Conservation (phyloP, 768 basidiomycete species). For the Candolleomyces efflorescens region DNA sequence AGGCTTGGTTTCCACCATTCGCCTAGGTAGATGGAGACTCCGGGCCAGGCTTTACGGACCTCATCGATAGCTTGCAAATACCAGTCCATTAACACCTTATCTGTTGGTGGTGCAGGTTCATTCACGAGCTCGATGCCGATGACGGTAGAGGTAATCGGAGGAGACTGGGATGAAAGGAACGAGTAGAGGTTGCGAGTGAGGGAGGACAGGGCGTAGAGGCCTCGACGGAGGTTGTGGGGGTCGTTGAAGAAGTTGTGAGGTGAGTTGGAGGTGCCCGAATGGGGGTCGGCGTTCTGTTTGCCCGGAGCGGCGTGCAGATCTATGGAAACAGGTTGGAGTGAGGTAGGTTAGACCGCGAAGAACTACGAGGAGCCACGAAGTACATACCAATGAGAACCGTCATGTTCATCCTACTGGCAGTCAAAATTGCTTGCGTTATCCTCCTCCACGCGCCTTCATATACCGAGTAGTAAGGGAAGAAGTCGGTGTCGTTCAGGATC, state of each 20-base stretch:
- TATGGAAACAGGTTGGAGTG: conserved; percentile 18
- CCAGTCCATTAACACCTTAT: conserved; percentile 54
- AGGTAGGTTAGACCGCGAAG: not conserved
- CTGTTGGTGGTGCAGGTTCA: conserved; percentile 49
- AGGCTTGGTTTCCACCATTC: conserved; percentile 73
- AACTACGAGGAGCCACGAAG: not conserved
- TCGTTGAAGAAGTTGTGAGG: conserved; percentile 45
- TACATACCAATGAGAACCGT: conserved; percentile 67
- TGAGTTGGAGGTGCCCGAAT: conserved; percentile 55
- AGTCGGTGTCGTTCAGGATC: conserved; percentile 63
- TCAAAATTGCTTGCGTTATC: conserved; percentile 55
- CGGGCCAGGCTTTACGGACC: conserved; percentile 45
- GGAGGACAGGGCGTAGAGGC: conserved; percentile 42
- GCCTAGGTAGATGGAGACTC: conserved; percentile 66
- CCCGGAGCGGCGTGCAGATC: conserved; percentile 75
- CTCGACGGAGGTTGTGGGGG: conserved; percentile 39
- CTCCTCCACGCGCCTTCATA: conserved; percentile 67
- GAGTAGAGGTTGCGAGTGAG: conserved; percentile 29
- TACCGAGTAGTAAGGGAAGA: conserved; percentile 42
- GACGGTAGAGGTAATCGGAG: conserved; percentile 38
- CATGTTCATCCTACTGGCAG: conserved; percentile 52
- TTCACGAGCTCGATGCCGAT: conserved; percentile 61
- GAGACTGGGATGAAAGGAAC: conserved; percentile 9
- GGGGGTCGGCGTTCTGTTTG: conserved; percentile 67
- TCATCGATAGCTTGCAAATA: conserved; percentile 53